phyloP scores from a whole-genome alignment of 1,284 basidiomycete species.

The Leccinum holopus region DNA sequence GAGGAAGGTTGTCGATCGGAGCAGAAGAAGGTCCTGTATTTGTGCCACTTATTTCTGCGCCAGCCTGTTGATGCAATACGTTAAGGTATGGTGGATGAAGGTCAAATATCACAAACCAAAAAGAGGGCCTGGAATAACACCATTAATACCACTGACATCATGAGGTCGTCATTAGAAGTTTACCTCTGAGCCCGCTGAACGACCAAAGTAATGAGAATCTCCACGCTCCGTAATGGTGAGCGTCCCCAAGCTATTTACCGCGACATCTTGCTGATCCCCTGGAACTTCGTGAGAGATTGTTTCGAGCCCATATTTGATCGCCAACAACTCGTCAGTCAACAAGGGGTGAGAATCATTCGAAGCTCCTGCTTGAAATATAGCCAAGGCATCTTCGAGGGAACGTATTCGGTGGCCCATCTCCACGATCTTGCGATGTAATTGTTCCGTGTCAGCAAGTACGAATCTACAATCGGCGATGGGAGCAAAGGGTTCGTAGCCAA shows the following conservation, averaged over 20 bases:
- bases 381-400: conserved; percentile 66
- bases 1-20: conserved; percentile 36
- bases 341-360: conserved; percentile 65
- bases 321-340: conserved; percentile 58
- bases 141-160: conserved; percentile 9
- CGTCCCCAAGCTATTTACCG: conserved; percentile 53
- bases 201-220: conserved; percentile 69
- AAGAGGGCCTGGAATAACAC: conserved; percentile 24
- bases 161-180: background rate
- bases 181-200: conserved; percentile 58
- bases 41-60: conserved; percentile 45
- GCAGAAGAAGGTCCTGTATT: conserved; percentile 23
- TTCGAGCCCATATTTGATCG: conserved; percentile 58
- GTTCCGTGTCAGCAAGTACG: conserved; percentile 68
- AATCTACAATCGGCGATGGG: conserved; percentile 40
- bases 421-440: conserved; percentile 64
- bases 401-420: conserved; percentile 75
- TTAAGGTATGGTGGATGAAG: conserved; percentile 9
- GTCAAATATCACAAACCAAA: conserved; percentile 28
- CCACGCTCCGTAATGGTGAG: conserved; percentile 61
- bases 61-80: conserved; percentile 39
- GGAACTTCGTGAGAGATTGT: conserved; percentile 28
- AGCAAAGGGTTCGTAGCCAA: conserved; percentile 38
- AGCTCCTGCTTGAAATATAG: conserved; percentile 58
- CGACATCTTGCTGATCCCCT: conserved; percentile 31